phyloP scores from a whole-genome alignment of 352 stramenopile genomes.

The Thalassiosira oceanica region DNA sequence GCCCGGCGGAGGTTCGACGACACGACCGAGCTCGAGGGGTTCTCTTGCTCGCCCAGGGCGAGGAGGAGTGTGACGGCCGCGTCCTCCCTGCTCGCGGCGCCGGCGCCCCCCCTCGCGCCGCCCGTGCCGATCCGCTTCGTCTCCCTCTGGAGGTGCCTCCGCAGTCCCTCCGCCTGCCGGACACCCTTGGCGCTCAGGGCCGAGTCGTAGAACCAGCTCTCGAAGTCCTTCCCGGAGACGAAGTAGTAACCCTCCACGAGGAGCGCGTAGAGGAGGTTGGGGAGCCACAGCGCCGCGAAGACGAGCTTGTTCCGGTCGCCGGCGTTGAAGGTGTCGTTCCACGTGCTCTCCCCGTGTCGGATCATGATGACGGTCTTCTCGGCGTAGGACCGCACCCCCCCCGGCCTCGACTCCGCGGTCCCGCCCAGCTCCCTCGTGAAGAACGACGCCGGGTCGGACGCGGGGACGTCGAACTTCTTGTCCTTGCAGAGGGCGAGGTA shows the following conservation, averaged over 20 bases:
- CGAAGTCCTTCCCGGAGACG: constrained; percentile 63
- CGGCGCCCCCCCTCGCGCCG: too few species aligned
- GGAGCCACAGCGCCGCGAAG: constrained; percentile 73
- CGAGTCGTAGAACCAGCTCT: constrained; percentile 79
- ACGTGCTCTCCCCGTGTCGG: constrained; percentile 67
- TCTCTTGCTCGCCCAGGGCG: constrained; percentile 20
- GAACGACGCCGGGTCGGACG: constrained; percentile 43
- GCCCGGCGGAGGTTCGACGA: constrained; percentile 72
- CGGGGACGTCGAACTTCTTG: constrained; percentile 70
- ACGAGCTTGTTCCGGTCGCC: constrained; percentile 50
- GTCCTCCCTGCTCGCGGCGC: constrained; percentile 20
- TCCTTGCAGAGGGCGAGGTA: constrained; percentile 78
- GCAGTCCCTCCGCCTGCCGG: constrained; percentile 61
- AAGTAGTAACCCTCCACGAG: constrained; percentile 72
- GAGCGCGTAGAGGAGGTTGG: constrained; percentile 71
- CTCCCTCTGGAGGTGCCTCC: constrained; percentile 63
- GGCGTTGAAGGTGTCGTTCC: constrained; percentile 80
- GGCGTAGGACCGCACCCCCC: not conserved
- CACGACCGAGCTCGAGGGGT: constrained; percentile 38
- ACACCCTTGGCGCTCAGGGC: constrained; percentile 65
- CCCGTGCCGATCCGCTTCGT: constrained; percentile 19
- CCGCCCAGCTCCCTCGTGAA: constrained; percentile 47
- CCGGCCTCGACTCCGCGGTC: too few species aligned
- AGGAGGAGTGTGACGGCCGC: constrained; percentile 40
- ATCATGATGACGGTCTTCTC: constrained; percentile 79